Conservation (phyloP, 768 basidiomycete species). For the Termitomyces sp. region DNA sequence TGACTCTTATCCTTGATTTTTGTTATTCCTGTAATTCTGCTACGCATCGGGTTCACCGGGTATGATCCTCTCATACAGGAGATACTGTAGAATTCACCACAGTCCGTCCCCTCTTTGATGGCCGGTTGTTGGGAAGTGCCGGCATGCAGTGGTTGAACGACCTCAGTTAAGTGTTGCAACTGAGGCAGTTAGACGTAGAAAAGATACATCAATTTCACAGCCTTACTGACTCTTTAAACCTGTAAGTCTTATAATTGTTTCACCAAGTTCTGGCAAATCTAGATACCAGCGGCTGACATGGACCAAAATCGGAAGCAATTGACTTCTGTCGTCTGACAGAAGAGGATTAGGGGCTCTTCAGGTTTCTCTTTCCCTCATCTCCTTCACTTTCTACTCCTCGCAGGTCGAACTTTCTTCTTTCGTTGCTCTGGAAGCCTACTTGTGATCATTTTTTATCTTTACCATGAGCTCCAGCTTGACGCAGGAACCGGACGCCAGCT, state of each 20-base stretch:
- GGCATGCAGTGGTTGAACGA: neutral
- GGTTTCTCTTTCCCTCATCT: neutral
- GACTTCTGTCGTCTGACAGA: neutral
- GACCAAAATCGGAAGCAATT: neutral
- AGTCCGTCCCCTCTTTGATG: neutral
- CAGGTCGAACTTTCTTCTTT: slow-evolving; percentile 17
- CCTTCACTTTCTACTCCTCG: slow-evolving; percentile 10
- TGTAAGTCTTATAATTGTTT: neutral
- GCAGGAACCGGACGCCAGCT: neutral
- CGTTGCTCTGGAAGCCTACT: slow-evolving; percentile 14
- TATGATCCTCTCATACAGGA: neutral
- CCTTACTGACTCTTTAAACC: neutral
- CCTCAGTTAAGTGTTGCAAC: neutral
- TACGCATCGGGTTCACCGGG: neutral
- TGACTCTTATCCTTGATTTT: neutral
- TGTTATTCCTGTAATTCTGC: neutral
- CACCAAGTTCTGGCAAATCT: too few relatives aligned
- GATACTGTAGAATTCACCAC: neutral
- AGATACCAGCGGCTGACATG: slow-evolving; percentile 6
- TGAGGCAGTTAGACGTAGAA: too few relatives aligned
- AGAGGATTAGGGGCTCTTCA: neutral
- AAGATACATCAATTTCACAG: neutral
- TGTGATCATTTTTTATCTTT: neutral
- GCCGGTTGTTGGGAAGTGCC: too few relatives aligned
- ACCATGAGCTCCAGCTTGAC: slow-evolving; percentile 1